These are phyloP conservation scores for Elaeis oleifera DNA, from an alignment of 202 grass and related monocot species.

Conservation along the genomic window DNA sequence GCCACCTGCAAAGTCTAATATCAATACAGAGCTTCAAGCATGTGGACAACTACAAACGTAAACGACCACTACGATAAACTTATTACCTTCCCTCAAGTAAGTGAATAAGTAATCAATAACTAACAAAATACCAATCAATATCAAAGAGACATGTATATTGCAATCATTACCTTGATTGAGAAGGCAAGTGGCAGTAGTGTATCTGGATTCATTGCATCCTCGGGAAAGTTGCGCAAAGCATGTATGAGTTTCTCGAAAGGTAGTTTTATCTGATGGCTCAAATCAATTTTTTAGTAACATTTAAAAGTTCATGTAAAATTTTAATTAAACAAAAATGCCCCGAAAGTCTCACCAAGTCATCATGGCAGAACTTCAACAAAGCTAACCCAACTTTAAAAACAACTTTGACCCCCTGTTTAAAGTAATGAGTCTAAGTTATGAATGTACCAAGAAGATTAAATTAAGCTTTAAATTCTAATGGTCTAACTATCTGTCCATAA, in stretches of 20 bases:
- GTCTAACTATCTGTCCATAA: too few relatives aligned
- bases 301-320: conserved; percentile 2
- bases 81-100: too few relatives aligned
- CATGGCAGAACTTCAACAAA: conserved; percentile 77
- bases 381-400: conserved; percentile 90
- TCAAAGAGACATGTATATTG: background rate
- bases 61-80: too few relatives aligned
- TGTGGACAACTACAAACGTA: too few relatives aligned
- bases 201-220: conserved; percentile 80
- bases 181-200: conserved; percentile 64
- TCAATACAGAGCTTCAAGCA: too few relatives aligned
- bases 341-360: conserved; percentile 66
- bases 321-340: conserved; percentile 8
- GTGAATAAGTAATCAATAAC: background rate
- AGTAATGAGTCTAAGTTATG: background rate
- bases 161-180: conserved; percentile 65
- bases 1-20: too few relatives aligned
- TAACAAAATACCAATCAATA: background rate
- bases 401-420: conserved; percentile 67
- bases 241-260: conserved; percentile 84
- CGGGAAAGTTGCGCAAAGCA: conserved; percentile 77
- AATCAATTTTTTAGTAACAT: conserved; percentile 11
- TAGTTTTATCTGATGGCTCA: conserved; percentile 53
- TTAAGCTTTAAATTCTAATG: too few relatives aligned
- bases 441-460: too few relatives aligned